Conservation (phyloP, 2,329 filamentous ascomycete genomes). For the Colletotrichum euphorbiae region DNA sequence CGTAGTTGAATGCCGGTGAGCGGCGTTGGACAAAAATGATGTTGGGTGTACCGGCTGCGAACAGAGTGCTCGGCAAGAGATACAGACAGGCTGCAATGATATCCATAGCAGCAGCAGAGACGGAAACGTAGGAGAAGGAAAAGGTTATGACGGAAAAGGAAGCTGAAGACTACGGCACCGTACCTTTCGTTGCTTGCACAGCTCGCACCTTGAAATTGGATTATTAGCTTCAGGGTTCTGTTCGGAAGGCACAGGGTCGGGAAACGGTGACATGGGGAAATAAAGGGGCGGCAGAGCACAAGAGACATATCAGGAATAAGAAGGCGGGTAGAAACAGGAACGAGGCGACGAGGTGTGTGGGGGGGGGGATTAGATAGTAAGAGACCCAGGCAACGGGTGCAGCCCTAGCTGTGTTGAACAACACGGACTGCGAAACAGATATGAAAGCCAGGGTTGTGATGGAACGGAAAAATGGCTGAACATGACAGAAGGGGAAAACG, state of each 20-base stretch:
- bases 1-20: not conserved
- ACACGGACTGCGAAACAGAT: slow-evolving; percentile 32
- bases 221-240: slow-evolving; percentile 51
- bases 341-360: slow-evolving; percentile 21
- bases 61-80: not conserved
- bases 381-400: slow-evolving; percentile 6
- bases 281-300: slow-evolving; percentile 12
- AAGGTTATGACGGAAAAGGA: not conserved
- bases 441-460: not conserved
- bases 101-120: not conserved
- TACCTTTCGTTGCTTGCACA: slow-evolving; percentile 86
- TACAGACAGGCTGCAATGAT: too few relatives aligned
- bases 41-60: not conserved
- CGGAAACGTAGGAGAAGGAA: not conserved
- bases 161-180: slow-evolving; percentile 44
- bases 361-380: slow-evolving; percentile 1
- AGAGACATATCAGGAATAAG: slow-evolving; percentile 15
- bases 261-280: slow-evolving; percentile 38
- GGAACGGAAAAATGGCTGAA: slow-evolving; percentile 21
- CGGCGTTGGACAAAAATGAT: not conserved
- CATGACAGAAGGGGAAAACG: slow-evolving; percentile 32
- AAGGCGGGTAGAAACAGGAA: slow-evolving; percentile 11
- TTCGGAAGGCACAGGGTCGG: slow-evolving; percentile 38
- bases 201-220: slow-evolving; percentile 70
- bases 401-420: slow-evolving; percentile 17